A percentile compares a stretch with the other conserved stretches of the same genome.
phyloP scores from a whole-genome alignment of 345 rosid species.

The Laguncularia racemosa region DNA sequence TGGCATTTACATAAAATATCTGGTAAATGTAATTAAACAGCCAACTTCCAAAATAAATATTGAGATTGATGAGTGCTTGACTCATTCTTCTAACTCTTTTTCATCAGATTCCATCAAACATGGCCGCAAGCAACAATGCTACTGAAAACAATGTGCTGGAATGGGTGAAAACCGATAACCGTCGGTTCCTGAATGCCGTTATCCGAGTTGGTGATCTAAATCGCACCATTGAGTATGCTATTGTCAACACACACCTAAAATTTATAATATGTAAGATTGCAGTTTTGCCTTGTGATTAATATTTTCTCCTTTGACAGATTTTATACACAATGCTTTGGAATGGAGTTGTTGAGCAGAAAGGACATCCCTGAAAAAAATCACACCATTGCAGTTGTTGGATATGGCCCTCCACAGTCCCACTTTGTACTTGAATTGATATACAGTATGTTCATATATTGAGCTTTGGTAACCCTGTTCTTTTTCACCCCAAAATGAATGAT shows the following conservation, averaged over 20 bases:
- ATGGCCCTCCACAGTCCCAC: conserved; percentile 34
- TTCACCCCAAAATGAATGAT: too few species aligned
- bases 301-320: conserved; percentile 15
- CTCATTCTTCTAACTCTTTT: too few species aligned
- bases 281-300: not conserved
- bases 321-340: conserved; percentile 39
- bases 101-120: not conserved
- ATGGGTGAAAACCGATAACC: conserved; percentile 36
- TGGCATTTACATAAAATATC: too few species aligned
- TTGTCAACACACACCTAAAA: not conserved
- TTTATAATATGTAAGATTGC: not conserved
- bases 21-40: too few species aligned
- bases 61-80: too few species aligned
- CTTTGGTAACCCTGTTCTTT: not conserved
- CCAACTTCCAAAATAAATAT: too few species aligned
- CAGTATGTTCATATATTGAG: conserved; percentile 8
- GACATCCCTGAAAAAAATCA: conserved; percentile 32
- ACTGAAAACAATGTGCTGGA: conserved; percentile 14
- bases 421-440: conserved; percentile 35
- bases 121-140: conserved; percentile 12
- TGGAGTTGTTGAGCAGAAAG: conserved; percentile 32
- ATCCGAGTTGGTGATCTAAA: conserved; percentile 40
- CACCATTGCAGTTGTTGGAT: conserved; percentile 34
- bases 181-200: conserved; percentile 28
- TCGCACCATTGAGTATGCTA: conserved; percentile 29